Evolutionary conservation across 345 rosid genomes (phyloP), one percentile per base, ranked within the genome.

Genomic region (Excoecaria cochinchinensis): DNA sequence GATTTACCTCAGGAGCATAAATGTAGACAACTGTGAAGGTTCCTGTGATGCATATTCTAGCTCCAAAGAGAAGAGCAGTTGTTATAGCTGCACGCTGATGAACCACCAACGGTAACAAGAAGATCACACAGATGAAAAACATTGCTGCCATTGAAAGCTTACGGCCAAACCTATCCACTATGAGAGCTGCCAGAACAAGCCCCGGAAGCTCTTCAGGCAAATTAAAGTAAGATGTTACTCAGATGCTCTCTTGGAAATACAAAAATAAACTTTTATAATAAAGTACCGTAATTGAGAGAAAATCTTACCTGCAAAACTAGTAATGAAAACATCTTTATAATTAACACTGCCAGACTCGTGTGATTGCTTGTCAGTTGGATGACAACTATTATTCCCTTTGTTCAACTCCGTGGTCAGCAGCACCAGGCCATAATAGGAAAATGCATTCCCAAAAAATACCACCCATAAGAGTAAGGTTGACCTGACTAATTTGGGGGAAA

Each of bases 371-470:
- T 79, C 75, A 31, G 69, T 61, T 59, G 84, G 56, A 67, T 62
- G 50, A 67, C 97, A 93, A 25, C 38, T 76, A 74, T 81, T 82
- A 44, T 78, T 83, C 70, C 89, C 85, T 40, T 77, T 85, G 81
- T 82, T 89, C 76, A 95, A 87, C 82, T 95, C 96, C 12, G 96
- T 90, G 69, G 99, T 95, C 82, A 95, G 93, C 82, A 95, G 83
- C 55, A 93, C 96, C 40, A 95, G 82, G 15, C 98, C 98, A 44
- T 95, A 95, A 71, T 95, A 95, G 6, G 94, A 81, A 84, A 95
- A 93, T 5, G 99, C 90, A 74, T 91, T 95, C 67, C 98, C 98
- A 71, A 95, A 90, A 79, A 90, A 95, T 6, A 90, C 92, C 31
- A 81, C 71, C 99, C 98, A 95, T 71, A 95, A 78, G 67, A 95